These are phyloP conservation scores for Magnusiomyces suaveolens DNA, from an alignment of 1,139 yeast genomes.

Conservation along the genomic window DNA sequence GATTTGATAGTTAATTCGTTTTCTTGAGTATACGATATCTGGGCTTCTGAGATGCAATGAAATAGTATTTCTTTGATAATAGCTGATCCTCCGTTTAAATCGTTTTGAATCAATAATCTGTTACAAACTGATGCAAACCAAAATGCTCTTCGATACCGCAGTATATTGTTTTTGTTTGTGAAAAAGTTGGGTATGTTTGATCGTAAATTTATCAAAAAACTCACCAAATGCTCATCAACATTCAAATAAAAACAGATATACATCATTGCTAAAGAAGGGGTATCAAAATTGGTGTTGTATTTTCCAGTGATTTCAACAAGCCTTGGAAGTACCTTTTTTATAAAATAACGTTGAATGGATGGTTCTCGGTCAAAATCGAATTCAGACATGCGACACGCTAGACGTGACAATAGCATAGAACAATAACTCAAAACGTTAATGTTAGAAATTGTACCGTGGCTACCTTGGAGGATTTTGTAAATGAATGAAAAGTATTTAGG, in stretches of 20 bases:
- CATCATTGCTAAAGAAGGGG: slow-evolving; percentile 3
- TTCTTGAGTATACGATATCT: slow-evolving; percentile 1
- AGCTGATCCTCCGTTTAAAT: slow-evolving; percentile 1
- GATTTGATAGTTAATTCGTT: background rate
- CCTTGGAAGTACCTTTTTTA: slow-evolving; percentile 4
- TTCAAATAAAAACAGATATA: slow-evolving; percentile 4
- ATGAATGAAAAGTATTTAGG: slow-evolving; percentile 6
- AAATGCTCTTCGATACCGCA: slow-evolving; percentile 3
- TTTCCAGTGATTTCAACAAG: slow-evolving; percentile 3
- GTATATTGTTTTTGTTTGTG: background rate
- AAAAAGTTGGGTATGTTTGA: background rate
- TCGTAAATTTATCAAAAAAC: slow-evolving; percentile 1
- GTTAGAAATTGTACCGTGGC: background rate
- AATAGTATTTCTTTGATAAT: background rate
- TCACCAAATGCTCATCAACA: slow-evolving; percentile 1
- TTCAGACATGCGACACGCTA: slow-evolving; percentile 1
- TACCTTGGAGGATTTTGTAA: slow-evolving; percentile 4
- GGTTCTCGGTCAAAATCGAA: slow-evolving; percentile 5
- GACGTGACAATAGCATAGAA: slow-evolving; percentile 1
- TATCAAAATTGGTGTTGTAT: slow-evolving; percentile 3
- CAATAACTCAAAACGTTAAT: background rate
- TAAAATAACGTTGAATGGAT: slow-evolving; percentile 5
- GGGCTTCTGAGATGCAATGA: slow-evolving; percentile 4
- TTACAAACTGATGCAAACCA: slow-evolving; percentile 6
- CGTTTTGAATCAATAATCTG: slow-evolving; percentile 2